These are phyloP conservation scores for Xylaria sp. DNA, from an alignment of 2,329 filamentous ascomycete species.

Conservation along the genomic window DNA sequence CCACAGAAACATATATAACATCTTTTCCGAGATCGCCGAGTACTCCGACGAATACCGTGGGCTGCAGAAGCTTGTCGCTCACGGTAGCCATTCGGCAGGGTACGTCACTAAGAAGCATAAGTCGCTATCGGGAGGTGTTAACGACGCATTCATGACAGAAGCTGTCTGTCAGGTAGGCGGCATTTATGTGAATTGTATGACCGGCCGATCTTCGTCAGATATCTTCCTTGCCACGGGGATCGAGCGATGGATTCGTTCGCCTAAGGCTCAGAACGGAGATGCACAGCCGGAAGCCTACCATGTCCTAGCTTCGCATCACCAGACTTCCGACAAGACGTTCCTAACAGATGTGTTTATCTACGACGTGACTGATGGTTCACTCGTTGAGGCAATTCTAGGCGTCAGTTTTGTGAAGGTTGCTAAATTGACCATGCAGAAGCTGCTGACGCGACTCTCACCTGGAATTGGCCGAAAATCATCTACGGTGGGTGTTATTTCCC, in stretches of 20 bases:
- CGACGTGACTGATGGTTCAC: conserved; percentile 35
- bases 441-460: conserved; percentile 37
- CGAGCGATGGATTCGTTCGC: conserved; percentile 43
- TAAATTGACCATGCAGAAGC: conserved; percentile 39
- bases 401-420: conserved; percentile 40
- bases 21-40: too few relatives aligned
- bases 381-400: conserved; percentile 44
- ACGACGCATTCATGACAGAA: too few relatives aligned
- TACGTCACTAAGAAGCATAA: too few relatives aligned
- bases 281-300: conserved; percentile 38
- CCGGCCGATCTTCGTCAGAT: conserved; percentile 31
- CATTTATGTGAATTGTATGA: conserved; percentile 46
- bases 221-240: conserved; percentile 44
- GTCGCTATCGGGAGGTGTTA: too few relatives aligned
- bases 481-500: neutral
- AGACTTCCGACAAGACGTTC: conserved; percentile 34
- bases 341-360: conserved; percentile 46
- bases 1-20: too few relatives aligned
- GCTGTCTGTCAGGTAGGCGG: conserved; percentile 47
- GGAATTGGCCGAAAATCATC: too few relatives aligned
- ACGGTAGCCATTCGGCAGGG: too few relatives aligned
- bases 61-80: too few relatives aligned
- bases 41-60: too few relatives aligned
- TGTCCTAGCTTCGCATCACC: conserved; percentile 38
- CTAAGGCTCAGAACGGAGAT: conserved; percentile 24